Evolutionary conservation across 2,329 filamentous ascomycete genomes (phyloP), one percentile per base, ranked within the genome.

Genomic region (Coniochaeta sp.): DNA sequence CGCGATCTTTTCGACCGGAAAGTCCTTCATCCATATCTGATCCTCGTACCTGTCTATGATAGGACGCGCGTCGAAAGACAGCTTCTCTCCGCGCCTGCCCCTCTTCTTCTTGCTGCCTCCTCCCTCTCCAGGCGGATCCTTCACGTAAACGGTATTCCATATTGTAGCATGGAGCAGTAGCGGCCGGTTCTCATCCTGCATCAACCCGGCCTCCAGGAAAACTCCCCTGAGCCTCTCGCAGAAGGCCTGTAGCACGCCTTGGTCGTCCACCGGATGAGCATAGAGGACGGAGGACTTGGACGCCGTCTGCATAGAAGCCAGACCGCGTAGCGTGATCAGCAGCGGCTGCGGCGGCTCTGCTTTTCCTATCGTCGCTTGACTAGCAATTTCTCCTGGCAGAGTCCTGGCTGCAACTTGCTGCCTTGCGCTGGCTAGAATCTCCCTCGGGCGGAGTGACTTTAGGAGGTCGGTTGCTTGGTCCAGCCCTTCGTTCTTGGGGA

Each of bases 111-210:
- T 68, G 64, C 61, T 62, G 63, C 61, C 68, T 64, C 58, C 62
- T 64, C 59, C 64, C 60, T 58, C 68, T 60, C 64, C 58, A 33
- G 28, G 28, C 1, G 60, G 6, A 7, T 72, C 72, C 68, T 80
- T 83, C 50, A 86, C 85, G 70, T 96, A 96, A 16, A 92, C 84
- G 0, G 92, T 96, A 72, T 97, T 96, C 58, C 95, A 75, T 4
- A 97, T 76, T 0, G 93, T 97, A 19, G 90, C 91, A 70, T 97
- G 93, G 58, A 97, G 74, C 22, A 90, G 81, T 63, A 97, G 72
- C 7, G 85, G 82, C 59, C 90, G 77, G 14, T 76, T 74, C 28
- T 90, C 87, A 1, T 77, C 74, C 0, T 78, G 69, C 68, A 92
- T 75, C 11, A 89, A 72, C 1, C 79, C 85, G 0, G 76, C 76